phyloP scores from a whole-genome alignment of 176 grass and related monocot species.

The Eragrostis nindensis region DNA sequence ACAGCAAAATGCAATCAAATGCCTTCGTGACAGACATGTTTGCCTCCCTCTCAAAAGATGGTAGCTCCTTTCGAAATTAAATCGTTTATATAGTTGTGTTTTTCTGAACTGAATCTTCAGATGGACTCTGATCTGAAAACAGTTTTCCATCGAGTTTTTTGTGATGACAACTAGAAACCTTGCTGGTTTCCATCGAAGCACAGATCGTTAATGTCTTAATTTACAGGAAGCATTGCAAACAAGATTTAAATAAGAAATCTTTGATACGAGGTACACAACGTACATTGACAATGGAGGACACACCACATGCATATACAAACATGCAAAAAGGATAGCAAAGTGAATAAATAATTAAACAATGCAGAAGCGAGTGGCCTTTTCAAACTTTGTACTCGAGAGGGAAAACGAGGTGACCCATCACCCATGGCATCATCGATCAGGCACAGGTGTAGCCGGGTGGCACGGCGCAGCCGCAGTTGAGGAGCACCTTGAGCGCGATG shows the following conservation, averaged over 20 bases:
- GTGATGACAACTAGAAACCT: neutral
- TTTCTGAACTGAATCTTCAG: too few species aligned
- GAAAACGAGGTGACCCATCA: neutral
- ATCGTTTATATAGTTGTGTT: neutral
- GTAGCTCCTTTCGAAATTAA: neutral
- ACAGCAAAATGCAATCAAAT: too few species aligned
- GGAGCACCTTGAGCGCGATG: constrained; percentile 56
- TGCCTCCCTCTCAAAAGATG: neutral
- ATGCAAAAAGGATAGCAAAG: constrained; percentile 43
- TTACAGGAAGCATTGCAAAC: neutral
- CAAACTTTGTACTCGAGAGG: constrained; percentile 12
- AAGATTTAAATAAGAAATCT: constrained; percentile 18
- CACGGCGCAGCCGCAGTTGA: constrained; percentile 63
- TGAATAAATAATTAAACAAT: constrained; percentile 26
- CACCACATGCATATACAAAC: constrained; percentile 42
- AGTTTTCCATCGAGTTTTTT: neutral
- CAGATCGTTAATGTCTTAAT: neutral
- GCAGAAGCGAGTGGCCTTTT: constrained; percentile 32
- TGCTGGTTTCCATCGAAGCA: neutral
- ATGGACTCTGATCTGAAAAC: too few species aligned
- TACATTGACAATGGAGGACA: constrained; percentile 1
- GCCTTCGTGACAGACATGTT: neutral
- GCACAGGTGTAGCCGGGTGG: constrained; percentile 74
- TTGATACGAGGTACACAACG: constrained; percentile 15
- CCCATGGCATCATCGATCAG: neutral